Evolutionary conservation across 768 basidiomycete genomes (phyloP), one percentile per base, ranked within the genome.

Genomic region (Crucibulum laeve): DNA sequence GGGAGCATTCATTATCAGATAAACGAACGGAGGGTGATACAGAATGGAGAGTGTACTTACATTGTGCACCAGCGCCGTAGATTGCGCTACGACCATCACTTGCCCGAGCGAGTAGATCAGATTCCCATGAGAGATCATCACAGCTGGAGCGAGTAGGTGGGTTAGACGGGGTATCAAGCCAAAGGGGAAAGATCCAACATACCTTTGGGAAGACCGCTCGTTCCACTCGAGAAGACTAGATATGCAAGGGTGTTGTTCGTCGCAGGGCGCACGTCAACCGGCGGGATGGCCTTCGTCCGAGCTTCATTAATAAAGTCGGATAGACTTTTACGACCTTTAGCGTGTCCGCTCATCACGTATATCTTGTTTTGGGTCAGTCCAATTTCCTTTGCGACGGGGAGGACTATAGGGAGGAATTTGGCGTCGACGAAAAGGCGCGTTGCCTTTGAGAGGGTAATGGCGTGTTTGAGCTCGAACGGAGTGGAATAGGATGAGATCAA

Each of bases 171-270:
- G 4, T 25, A 22, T 14, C 15, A 33, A 39, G n/a, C 5, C 7
- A 35, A 22, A 50, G 22, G 30, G 24, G 44, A n/a, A n/a, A n/a
- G n/a, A 21, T 13, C 11, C 21, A 25, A 22, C 44, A 15, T 21
- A 80, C 85, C 84, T 74, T 89, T 89, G 0, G 87, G 84, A 3
- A 81, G 63, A 0, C 87, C 87, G 46, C 74, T 87, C 0, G 87
- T 89, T 18, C 87, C 87, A 52, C 87, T 88, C 0, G 87, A 89
- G 54, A 86, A 87, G 0, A 83, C 65, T 3, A 89, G 64, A 56
- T 88, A 86, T 1, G 82, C 86, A 1, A 87, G 61, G 0, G 80
- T 84, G 46, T 81, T 64, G 23, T 63, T 67, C 14, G 50, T 62
- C 0, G 76, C 83, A 0, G 69, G 64, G 32, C 66, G 69, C 24